A percentile compares a stretch with the other conserved stretches of the same genome.
These are phyloP conservation scores for Daldinia eschscholtzii DNA, from an alignment of 2,329 filamentous ascomycete species.

Conservation along the genomic window DNA sequence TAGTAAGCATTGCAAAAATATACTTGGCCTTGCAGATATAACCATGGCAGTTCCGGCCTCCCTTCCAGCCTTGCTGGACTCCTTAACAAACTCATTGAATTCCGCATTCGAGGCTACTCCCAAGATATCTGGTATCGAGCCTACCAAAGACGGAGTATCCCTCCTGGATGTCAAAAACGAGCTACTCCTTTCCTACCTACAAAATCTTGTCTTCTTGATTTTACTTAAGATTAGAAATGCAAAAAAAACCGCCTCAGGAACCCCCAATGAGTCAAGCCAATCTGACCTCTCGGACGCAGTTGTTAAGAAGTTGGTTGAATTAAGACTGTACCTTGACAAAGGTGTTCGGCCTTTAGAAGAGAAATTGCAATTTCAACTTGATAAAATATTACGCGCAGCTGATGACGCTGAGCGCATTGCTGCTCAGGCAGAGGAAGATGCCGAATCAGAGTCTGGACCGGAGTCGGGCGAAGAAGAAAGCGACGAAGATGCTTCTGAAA, in stretches of 20 bases:
- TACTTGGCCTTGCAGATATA: slow-evolving; percentile 41
- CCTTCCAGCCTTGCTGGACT: slow-evolving; percentile 64
- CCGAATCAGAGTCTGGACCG: slow-evolving; percentile 55
- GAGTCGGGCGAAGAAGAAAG: slow-evolving; percentile 54
- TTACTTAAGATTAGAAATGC: slow-evolving; percentile 80
- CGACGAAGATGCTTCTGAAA: slow-evolving; percentile 51
- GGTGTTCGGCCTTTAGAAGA: slow-evolving; percentile 91
- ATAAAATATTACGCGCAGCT: slow-evolving; percentile 90
- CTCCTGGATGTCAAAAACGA: slow-evolving; percentile 97
- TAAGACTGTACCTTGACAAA: slow-evolving; percentile 93
- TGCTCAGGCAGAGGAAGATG: slow-evolving; percentile 52
- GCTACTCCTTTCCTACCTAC: slow-evolving; percentile 93
- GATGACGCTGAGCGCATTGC: slow-evolving; percentile 74
- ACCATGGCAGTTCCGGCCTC: slow-evolving; percentile 65
- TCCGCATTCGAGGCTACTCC: slow-evolving; percentile 77
- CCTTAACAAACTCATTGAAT: slow-evolving; percentile 69
- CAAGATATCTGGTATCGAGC: slow-evolving; percentile 71
- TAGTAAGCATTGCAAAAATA: not conserved
- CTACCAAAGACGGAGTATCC: slow-evolving; percentile 89
- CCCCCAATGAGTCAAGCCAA: slow-evolving; percentile 52
- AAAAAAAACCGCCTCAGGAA: slow-evolving; percentile 48
- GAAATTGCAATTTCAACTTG: slow-evolving; percentile 93
- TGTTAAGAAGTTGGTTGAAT: slow-evolving; percentile 87
- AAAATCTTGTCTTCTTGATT: slow-evolving; percentile 91
- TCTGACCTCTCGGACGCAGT: slow-evolving; percentile 72